Percentiles rank a stretch among this genome's conserved stretches.
phyloP scores from a whole-genome alignment of 208 protist species.

The Lotmaria passim region DNA sequence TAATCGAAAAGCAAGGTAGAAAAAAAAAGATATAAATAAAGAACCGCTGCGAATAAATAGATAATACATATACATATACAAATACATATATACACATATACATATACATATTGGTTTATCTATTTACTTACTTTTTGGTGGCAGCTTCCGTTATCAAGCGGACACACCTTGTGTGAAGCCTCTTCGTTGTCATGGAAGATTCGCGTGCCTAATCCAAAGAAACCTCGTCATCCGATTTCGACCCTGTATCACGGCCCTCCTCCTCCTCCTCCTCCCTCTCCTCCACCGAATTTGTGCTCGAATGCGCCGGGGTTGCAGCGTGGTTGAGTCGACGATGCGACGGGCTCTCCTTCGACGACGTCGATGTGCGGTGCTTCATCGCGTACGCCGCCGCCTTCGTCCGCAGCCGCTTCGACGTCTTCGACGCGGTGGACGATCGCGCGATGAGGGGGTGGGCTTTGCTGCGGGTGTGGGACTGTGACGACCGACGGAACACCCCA shows the following conservation, averaged over 20 bases:
- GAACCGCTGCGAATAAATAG: too few relatives aligned
- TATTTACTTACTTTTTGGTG: too few relatives aligned
- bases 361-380: slow-evolving; percentile 4
- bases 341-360: neutral
- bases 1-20: neutral
- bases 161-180: too few relatives aligned
- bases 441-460: neutral
- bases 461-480: neutral
- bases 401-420: slow-evolving; percentile 11
- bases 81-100: neutral
- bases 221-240: neutral
- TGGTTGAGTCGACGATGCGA: slow-evolving; percentile 1
- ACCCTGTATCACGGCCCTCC: neutral
- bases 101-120: too few relatives aligned
- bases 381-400: slow-evolving; percentile 15
- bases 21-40: neutral
- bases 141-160: too few relatives aligned
- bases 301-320: neutral
- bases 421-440: neutral
- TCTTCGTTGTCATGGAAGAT: too few relatives aligned
- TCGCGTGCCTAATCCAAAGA: slow-evolving; percentile 18
- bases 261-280: neutral
- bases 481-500: too few relatives aligned
- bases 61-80: slow-evolving; percentile 5
- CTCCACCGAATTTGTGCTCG: neutral